Evolutionary conservation across 805 yeast genomes (phyloP), one percentile per base, ranked within the genome.

Genomic region (Monosporozyma solicola): DNA sequence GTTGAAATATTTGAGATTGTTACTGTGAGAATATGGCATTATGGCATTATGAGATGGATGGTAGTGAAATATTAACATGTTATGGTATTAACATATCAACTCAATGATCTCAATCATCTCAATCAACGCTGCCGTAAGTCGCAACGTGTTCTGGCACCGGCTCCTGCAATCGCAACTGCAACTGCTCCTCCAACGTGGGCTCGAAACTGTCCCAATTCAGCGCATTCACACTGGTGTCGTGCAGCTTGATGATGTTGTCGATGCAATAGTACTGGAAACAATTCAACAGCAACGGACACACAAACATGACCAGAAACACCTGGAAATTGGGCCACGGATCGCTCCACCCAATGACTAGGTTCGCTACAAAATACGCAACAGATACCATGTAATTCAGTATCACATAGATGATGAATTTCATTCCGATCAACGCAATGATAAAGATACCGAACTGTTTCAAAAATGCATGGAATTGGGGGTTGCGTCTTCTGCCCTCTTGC

Each of bases 281-380:
- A 64, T 87, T 87, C 78, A 87, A 76, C 55, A 84, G 65, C 5
- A 85, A 73, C 1, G 95, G 95, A 58, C 85, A 85, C 8, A 87
- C 78, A 64, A 94, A 80, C 83, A 92, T 85, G 27, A 94, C 96
- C 55, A 92, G 78, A 41, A 86, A 83, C 15, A 92, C 87, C 66
- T 94, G 96, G 41, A 89, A 75, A 56, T 85, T 82, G 2, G 95
- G 94, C 67, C 83, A 82, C 51, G 79, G 80, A 60, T 85, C 84
- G 4, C 94, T 80, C 94, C 96, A 87, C n/a, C 87, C 80, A 27
- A 92, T 72, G 35, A 90, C 69, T 66, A 86, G 75, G 53, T 84
- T 80, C 13, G 95, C 91, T 51, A 89, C 76, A 73, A 87, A 80
- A 54, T 83, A 83, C 13, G 95, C 89, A 47, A 86, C 73, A 41